Base-by-base conservation (phyloP, 106 monocot species). In the Dendrobium huoshanense region DNA sequence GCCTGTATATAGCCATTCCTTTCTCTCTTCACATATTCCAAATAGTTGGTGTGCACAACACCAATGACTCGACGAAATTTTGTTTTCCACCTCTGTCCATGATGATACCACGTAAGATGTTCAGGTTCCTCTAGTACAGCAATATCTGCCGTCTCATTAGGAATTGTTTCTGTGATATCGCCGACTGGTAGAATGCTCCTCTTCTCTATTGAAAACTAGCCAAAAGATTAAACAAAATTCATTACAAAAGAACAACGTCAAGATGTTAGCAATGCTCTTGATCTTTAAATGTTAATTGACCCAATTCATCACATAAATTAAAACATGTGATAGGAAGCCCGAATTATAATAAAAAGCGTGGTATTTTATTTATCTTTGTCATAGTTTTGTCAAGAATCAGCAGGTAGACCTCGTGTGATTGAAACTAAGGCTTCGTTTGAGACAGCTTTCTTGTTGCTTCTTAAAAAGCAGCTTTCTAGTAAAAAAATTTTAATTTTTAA, bases 51-150 rank as follows among this genome's bases (percentile, higher is more conserved):
- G 81, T 92, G 96, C 73, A 97, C 86, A 79, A 97, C 55, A 54
- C 96, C 96, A 74, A 94, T 89, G 22, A 97, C 96, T 83, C 56
- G 42, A 24, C 82, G 85, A 83, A 97, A 94, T 80, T 97, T 97
- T 44, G 75, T 74, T 85, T 97, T 97, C 96, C 96, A 97, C 79
- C 77, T 92, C 20, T 80, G 86, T 7, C 96, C 96, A 83, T 97
- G 96, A 85, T 97, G 96, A 77, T 89, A 94, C 96, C 94, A 96
- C 67, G 90, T 96, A 37, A 96, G 88, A 80, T 96, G 94, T 72
- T 96, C 96, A 64, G 96, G 96, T 79, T 96, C 96, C 83, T 96
- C 96, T 65, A 96, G 87, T 4, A 96, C 90, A 61, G 94, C 96
- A 80, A 94, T 80, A 75, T 92, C 90, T 58, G 92, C 96, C 41